Conservation (phyloP, 805 yeast genomes). For the Naumovozyma baii region DNA sequence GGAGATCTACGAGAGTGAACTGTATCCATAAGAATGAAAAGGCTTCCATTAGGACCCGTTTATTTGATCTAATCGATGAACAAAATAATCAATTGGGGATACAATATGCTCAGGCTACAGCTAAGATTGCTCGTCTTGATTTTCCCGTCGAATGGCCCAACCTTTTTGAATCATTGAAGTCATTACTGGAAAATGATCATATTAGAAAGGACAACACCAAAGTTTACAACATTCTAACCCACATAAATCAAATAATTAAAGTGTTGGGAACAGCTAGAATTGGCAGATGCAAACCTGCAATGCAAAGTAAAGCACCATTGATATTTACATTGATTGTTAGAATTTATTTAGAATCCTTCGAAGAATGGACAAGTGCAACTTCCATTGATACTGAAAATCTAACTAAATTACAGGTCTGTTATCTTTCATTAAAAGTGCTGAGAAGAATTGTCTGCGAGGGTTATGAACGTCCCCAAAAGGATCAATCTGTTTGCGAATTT, state of each 20-base stretch:
- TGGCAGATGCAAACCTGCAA: conserved; percentile 70
- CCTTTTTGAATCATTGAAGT: conserved; percentile 56
- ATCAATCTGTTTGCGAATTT: conserved; percentile 46
- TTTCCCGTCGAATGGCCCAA: conserved; percentile 84
- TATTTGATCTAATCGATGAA: conserved; percentile 55
- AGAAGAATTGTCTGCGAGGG: conserved; percentile 72
- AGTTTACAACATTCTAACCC: conserved; percentile 52
- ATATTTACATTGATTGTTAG: conserved; percentile 51
- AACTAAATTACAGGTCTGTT: conserved; percentile 62
- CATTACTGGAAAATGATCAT: conserved; percentile 36
- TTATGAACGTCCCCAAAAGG: conserved; percentile 57
- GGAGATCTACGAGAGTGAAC: conserved; percentile 62
- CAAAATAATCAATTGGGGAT: conserved; percentile 63
- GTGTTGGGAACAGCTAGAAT: conserved; percentile 64
- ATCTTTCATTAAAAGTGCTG: conserved; percentile 63
- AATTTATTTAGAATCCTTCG: conserved; percentile 50
- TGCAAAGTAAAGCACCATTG: conserved; percentile 62
- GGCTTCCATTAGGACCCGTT: conserved; percentile 43
- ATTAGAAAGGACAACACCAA: conserved; percentile 40
- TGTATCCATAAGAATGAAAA: conserved; percentile 62
- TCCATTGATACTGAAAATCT: conserved; percentile 28
- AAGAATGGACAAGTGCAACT: conserved; percentile 43
- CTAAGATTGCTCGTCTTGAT: conserved; percentile 71
- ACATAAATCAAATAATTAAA: conserved; percentile 72
- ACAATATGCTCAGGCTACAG: conserved; percentile 78